phyloP scores from a whole-genome alignment of 1,284 basidiomycete species.

The Ganoderma lingzhi region DNA sequence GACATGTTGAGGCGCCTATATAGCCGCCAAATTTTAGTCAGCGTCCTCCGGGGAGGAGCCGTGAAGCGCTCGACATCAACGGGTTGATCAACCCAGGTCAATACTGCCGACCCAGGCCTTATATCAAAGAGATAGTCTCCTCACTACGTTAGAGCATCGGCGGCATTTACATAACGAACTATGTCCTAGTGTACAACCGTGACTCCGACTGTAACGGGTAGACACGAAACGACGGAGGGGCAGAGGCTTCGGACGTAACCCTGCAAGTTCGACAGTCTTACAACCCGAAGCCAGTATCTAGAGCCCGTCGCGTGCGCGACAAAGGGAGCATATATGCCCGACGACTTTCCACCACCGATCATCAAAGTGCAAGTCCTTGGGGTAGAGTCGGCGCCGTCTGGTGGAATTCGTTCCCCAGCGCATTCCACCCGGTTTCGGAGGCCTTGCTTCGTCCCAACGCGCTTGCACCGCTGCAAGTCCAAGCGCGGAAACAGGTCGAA shows the following conservation, averaged over 20 bases:
- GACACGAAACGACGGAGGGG: neutral
- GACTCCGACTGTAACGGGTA: neutral
- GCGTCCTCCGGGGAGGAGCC: too few species aligned
- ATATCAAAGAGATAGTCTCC: neutral
- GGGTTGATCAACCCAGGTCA: too few species aligned
- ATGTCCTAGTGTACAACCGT: neutral
- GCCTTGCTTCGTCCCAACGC: neutral
- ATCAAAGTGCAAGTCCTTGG: neutral
- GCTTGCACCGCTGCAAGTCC: neutral
- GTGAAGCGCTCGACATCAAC: too few species aligned
- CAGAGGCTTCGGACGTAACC: too few species aligned
- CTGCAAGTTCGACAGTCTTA: too few species aligned
- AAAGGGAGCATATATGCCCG: neutral
- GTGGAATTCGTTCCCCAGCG: neutral
- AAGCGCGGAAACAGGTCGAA: slow-evolving; percentile 3
- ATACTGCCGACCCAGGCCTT: too few species aligned
- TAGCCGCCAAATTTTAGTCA: too few species aligned
- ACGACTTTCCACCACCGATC: neutral
- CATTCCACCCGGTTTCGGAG: neutral
- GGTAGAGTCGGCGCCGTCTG: neutral
- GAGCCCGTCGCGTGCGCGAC: neutral
- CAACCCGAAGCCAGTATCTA: neutral
- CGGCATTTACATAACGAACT: too few species aligned
- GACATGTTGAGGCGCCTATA: too few species aligned
- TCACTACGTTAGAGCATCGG: too few species aligned